These are phyloP conservation scores for Pleurotus cornucopiae DNA, from an alignment of 768 basidiomycete species.

Conservation along the genomic window DNA sequence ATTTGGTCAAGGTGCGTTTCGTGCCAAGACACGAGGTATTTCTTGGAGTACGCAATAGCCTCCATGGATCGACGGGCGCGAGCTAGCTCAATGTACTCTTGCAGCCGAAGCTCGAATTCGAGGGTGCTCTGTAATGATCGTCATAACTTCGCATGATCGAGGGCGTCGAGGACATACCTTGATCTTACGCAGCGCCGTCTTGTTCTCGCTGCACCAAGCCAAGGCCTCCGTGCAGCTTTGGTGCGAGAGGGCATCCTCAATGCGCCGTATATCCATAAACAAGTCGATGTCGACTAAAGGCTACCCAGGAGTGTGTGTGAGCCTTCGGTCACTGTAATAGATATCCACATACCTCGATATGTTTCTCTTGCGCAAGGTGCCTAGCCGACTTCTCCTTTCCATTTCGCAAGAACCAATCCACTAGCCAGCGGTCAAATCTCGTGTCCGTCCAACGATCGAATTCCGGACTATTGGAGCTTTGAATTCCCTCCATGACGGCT, in stretches of 20 bases:
- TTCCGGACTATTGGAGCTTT: constrained; percentile 46
- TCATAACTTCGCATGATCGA: constrained; percentile 1
- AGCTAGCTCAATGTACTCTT: constrained; percentile 93
- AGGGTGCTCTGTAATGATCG: constrained; percentile 68
- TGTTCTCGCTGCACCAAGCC: constrained; percentile 95
- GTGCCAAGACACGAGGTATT: constrained; percentile 78
- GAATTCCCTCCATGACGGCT: constrained; percentile 55
- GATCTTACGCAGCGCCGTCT: constrained; percentile 84
- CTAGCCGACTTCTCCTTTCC: constrained; percentile 77
- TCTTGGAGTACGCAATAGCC: constrained; percentile 82
- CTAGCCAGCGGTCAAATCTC: constrained; percentile 82
- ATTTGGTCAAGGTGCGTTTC: constrained; percentile 79
- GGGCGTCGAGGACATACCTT: constrained; percentile 46
- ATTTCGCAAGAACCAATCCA: constrained; percentile 86
- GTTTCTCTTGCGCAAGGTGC: constrained; percentile 68
- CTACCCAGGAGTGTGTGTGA: constrained; percentile 31
- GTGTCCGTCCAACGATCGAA: constrained; percentile 77
- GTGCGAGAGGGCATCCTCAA: constrained; percentile 72
- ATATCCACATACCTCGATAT: constrained; percentile 64
- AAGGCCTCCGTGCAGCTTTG: constrained; percentile 88
- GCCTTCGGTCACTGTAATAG: neutral
- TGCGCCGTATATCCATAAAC: constrained; percentile 83
- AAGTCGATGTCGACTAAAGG: constrained; percentile 87
- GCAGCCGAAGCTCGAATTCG: constrained; percentile 93
- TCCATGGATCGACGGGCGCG: constrained; percentile 59